A percentile compares a stretch with the other conserved stretches of the same genome.
Evolutionary conservation across 148 eudicot genomes (phyloP).

Genomic region (Heliamphora exappendiculata): DNA sequence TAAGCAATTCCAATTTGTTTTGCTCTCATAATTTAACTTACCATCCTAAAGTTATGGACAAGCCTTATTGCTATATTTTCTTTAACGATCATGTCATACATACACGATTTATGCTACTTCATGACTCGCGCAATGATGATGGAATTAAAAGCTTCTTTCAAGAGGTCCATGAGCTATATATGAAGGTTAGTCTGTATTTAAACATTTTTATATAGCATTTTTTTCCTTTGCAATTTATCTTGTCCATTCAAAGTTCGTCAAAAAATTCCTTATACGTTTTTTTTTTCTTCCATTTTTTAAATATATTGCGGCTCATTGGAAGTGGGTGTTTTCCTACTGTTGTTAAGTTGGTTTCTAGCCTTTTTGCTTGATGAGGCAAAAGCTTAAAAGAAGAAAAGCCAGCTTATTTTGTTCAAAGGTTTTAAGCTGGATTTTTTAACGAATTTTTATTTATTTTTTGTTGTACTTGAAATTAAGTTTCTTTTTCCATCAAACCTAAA

Average conservation of each 20-base stretch:
- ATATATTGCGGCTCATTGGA: neutral
- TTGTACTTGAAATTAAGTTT: no score
- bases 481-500: no score
- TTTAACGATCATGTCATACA: slow-evolving; percentile 51
- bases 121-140: slow-evolving; percentile 92
- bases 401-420: no score
- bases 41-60: neutral
- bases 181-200: slow-evolving; percentile 48
- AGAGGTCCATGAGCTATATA: slow-evolving; percentile 94
- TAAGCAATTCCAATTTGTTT: neutral
- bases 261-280: neutral
- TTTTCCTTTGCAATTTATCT: neutral
- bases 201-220: neutral
- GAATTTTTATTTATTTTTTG: no score
- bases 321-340: no score
- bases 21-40: neutral
- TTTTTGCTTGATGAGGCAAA: no score
- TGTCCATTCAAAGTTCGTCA: neutral
- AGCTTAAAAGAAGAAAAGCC: no score
- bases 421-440: no score
- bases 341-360: no score
- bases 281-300: neutral
- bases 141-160: slow-evolving; percentile 97
- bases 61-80: slow-evolving; percentile 15
- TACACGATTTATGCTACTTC: slow-evolving; percentile 92